phyloP scores from a whole-genome alignment of 176 grass and related monocot species.

The Secale cereale region DNA sequence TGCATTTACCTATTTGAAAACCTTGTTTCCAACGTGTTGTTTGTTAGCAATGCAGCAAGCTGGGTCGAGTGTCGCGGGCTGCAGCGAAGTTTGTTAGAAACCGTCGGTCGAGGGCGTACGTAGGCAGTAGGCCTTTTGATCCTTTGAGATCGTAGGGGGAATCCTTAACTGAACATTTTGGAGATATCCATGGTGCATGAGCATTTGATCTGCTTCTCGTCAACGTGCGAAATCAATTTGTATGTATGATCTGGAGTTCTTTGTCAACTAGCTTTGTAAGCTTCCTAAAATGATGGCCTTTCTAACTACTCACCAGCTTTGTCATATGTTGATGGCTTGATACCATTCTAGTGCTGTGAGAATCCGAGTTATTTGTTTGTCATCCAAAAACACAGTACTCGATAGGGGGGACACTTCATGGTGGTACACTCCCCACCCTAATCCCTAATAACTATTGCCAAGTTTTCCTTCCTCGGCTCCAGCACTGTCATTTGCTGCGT shows the following conservation, averaged over 20 bases:
- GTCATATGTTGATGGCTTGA: not conserved
- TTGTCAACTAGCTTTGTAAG: conserved; percentile 17
- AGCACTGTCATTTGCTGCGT: too few relatives aligned
- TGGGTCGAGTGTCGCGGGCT: not conserved
- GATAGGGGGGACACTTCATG: too few relatives aligned
- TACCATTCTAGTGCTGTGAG: not conserved
- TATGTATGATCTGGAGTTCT: not conserved
- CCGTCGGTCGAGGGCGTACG: not conserved
- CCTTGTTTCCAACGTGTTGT: not conserved
- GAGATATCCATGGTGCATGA: conserved; percentile 9
- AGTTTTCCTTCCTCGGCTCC: too few relatives aligned
- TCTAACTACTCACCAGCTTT: conserved; percentile 15
- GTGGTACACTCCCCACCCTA: too few relatives aligned
- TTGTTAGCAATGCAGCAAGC: not conserved
- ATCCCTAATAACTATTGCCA: too few relatives aligned
- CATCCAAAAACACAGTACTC: too few relatives aligned
- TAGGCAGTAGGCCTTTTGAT: conserved; percentile 13
- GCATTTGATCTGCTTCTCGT: conserved; percentile 7
- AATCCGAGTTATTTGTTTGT: not conserved
- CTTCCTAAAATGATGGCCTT: conserved; percentile 31
- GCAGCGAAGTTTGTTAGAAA: conserved; percentile 27
- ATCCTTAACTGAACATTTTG: conserved; percentile 27
- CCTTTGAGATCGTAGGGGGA: not conserved
- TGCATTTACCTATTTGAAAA: conserved; percentile 8
- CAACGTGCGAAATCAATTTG: conserved; percentile 35